Percentiles rank a stretch among this genome's conserved stretches.
These are phyloP conservation scores for Linderniella brevidens DNA, from an alignment of 257 asterid species.

Conservation along the genomic window DNA sequence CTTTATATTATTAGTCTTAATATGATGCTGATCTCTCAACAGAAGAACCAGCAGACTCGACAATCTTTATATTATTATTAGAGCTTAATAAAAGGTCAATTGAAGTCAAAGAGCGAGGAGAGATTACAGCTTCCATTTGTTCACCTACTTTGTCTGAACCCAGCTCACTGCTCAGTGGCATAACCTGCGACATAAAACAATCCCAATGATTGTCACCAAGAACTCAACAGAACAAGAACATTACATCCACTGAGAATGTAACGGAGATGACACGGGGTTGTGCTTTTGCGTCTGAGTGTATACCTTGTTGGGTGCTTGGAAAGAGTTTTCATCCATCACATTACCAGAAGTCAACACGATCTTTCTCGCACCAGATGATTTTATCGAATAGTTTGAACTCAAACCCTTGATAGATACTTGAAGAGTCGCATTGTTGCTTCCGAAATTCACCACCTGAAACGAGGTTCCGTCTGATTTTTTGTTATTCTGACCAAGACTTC, in stretches of 20 bases:
- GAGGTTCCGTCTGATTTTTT: background rate
- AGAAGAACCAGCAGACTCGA: constrained; percentile 16
- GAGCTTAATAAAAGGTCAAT: constrained; percentile 26
- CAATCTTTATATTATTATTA: constrained; percentile 11
- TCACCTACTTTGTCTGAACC: constrained; percentile 21
- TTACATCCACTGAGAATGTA: too few species aligned
- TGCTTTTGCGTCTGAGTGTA: too few species aligned
- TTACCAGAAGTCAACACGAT: constrained; percentile 38
- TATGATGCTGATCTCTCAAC: too few species aligned
- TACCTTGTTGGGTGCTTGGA: constrained; percentile 57
- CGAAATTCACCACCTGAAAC: constrained; percentile 57
- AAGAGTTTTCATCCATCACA: constrained; percentile 67
- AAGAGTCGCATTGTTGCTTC: constrained; percentile 29
- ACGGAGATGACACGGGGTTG: background rate
- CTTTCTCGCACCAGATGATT: constrained; percentile 27
- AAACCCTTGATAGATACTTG: constrained; percentile 30
- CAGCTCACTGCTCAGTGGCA: too few species aligned
- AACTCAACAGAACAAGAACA: background rate
- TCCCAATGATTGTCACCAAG: too few species aligned
- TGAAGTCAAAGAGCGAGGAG: constrained; percentile 44
- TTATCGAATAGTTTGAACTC: constrained; percentile 19
- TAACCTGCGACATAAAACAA: background rate
- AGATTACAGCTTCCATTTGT: constrained; percentile 30
- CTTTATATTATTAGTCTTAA: too few species aligned
- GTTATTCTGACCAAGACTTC: too few species aligned